Evolutionary conservation across 192 early-diverging fungal species (phyloP), one percentile per base, ranked within the genome.

Genomic region (Umbelopsis isabellina): DNA sequence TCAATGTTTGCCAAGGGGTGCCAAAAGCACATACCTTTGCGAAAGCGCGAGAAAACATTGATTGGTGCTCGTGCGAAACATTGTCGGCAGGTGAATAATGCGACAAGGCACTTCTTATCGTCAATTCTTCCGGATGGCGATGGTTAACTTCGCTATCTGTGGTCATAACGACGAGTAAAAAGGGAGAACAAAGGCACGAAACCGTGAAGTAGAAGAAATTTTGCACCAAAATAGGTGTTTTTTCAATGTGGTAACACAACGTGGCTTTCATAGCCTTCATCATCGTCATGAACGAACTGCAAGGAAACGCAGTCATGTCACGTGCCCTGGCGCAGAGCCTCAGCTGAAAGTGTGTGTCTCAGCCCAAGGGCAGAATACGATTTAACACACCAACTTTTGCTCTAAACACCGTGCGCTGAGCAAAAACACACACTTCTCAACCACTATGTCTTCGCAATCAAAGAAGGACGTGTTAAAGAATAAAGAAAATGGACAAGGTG

Each of bases 1-100:
- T 37, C 10, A 9, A 41, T 10, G 1, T 41, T 41, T 41, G 27
- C 37, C 37, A 0, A 41, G 37, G 1, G 37, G 37, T 41, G 37
- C 37, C 37, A 6, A 41, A 2, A 16, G 20, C 0, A 21, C 48
- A 12, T 37, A 61, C 55, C 55, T 61, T 61, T 37, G 27, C 55
- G 55, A 61, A 61, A 61, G 55, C 55, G 55, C 55, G 55, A 16
- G 55, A 25, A 61, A 61, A 61, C 55, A 61, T 61, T 25, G 55
- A 61, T 11, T 18, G 27, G 7, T 61, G 13, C 33, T 61, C 55
- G 30, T 35, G 55, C 27, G 30, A 61, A 3, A 30, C 6, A 35
- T 61, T 30, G 30, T 61, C 55, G 11, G 55, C 25, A 33, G 16
- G 13, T n/a, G 25, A 15, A 30, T 61, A 61, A 35, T 61, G 55